Evolutionary conservation across 371 early-diverging fungal genomes (phyloP).

Genomic region (Polyrhizophydium stewartii): DNA sequence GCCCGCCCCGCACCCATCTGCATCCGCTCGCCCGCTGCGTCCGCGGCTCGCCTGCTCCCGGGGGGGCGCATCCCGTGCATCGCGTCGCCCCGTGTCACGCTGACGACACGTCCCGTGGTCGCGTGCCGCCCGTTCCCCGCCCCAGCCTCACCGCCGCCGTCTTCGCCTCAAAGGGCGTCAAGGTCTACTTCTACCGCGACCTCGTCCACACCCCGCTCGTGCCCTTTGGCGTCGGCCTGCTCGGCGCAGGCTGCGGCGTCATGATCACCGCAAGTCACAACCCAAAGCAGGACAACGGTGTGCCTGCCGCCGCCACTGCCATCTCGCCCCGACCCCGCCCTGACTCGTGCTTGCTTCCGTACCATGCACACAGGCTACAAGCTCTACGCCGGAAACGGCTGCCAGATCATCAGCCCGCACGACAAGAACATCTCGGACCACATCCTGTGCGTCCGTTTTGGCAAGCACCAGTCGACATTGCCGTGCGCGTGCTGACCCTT

Average conservation of each 20-base stretch:
- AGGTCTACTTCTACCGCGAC: slow-evolving; percentile 73
- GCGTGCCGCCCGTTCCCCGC: no score
- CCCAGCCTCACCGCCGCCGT: slow-evolving; percentile 73
- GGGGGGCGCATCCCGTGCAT: no score
- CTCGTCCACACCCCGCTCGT: slow-evolving; percentile 89
- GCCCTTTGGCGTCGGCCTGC: slow-evolving; percentile 80
- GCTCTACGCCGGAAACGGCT: slow-evolving; percentile 91
- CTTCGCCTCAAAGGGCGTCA: slow-evolving; percentile 75
- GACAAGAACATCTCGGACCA: slow-evolving; percentile 76
- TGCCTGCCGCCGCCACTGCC: no score
- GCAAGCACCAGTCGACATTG: slow-evolving; percentile 2
- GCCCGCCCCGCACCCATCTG: not conserved
- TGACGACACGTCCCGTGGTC: not conserved
- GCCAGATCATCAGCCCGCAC: slow-evolving; percentile 89
- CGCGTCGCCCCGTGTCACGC: no score
- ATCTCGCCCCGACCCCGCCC: no score
- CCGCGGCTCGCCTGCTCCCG: no score
- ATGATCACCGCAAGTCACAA: slow-evolving; percentile 99
- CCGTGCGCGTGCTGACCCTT: not conserved
- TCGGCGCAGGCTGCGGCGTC: slow-evolving; percentile 80
- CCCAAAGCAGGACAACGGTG: slow-evolving; percentile 95
- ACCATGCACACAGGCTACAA: no score
- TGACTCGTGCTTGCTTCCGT: no score
- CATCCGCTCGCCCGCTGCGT: no score
- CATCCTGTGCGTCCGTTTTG: slow-evolving; percentile 39